Base-by-base conservation (phyloP, 306 rosid species). In the Oemleria cerasiformis region DNA sequence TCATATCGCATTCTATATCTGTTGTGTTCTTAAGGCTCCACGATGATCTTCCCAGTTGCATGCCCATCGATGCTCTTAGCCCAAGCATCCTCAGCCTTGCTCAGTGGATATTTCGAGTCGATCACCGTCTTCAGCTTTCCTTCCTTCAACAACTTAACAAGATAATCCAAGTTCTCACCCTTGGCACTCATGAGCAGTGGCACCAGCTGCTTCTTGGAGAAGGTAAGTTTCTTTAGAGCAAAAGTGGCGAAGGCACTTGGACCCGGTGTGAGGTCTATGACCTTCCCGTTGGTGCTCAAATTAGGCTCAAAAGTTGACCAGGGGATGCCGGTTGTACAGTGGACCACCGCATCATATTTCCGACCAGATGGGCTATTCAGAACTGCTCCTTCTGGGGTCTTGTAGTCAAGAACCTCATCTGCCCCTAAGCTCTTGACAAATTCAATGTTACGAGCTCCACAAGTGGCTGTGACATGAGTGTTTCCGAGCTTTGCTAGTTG, bases 401-500 rank as follows among this genome's bases (percentile, higher is more conserved):
- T 86, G 71, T 92, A 92, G 79, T 92, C 95, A 9, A 92, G 68
- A 50, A 92, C 88, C 76, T 92, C 96, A 16, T 92, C 92, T 1
- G 96, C 96, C 0, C 98, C 98, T 72, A 90, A 77, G 48, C 84
- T 84, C 76, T 80, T 85, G 75, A 92, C 82, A 0, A 92, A 44
- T 10, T 92, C 75, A 2, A 88, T 64, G 85, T 92, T 92, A 75
- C 94, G 92, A 17, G 87, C 85, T n/a, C 98, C 94, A 51, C 98
- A 92, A 0, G 97, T 92, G 59, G 92, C 89, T 0, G 96, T 92
- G 25, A 92, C 94, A 30, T 89, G 92, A 13, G 92, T 68, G 78
- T 92, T 92, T 30, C 89, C 95, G 0, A 92, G 86, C 85, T 92
- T 92, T 16, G 98, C 95, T 10, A 92, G 66, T 74, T 92, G 98